These are phyloP conservation scores for Priceomyces haplophilus DNA, from an alignment of 805 yeast genomes.

Conservation along the genomic window DNA sequence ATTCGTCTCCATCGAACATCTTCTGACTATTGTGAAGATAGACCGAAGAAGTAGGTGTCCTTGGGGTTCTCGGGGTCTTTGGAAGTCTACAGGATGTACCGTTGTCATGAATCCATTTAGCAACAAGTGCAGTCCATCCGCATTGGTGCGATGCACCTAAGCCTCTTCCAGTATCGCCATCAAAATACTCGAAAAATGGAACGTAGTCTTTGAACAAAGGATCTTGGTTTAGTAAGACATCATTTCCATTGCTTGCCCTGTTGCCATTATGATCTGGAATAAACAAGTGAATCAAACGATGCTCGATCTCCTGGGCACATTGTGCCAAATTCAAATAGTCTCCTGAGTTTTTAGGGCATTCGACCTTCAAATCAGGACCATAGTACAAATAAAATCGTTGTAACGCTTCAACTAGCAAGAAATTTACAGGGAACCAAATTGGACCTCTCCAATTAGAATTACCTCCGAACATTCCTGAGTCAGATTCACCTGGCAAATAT, in stretches of 20 bases:
- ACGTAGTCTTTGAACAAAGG: slow-evolving; percentile 70
- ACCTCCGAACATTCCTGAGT: slow-evolving; percentile 93
- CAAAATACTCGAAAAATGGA: slow-evolving; percentile 84
- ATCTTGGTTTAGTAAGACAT: slow-evolving; percentile 52
- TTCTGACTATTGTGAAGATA: slow-evolving; percentile 15
- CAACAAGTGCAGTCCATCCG: slow-evolving; percentile 95
- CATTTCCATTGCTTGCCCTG: slow-evolving; percentile 79
- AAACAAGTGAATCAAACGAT: slow-evolving; percentile 75
- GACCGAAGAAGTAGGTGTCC: slow-evolving; percentile 25
- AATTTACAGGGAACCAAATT: slow-evolving; percentile 93
- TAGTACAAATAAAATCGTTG: slow-evolving; percentile 86
- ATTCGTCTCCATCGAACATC: slow-evolving; percentile 24
- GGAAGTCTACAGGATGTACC: slow-evolving; percentile 66
- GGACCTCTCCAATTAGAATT: slow-evolving; percentile 98
- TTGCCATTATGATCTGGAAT: slow-evolving; percentile 61
- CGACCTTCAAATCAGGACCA: slow-evolving; percentile 80
- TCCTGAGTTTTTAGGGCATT: slow-evolving; percentile 86
- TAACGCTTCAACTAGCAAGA: slow-evolving; percentile 78
- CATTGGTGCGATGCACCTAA: slow-evolving; percentile 91
- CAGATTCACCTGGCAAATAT: slow-evolving; percentile 85
- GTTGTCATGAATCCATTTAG: slow-evolving; percentile 86
- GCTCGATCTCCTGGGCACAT: slow-evolving; percentile 88
- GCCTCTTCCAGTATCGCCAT: slow-evolving; percentile 93
- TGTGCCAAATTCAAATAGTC: slow-evolving; percentile 73
- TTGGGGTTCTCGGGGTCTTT: slow-evolving; percentile 37